Percentiles rank a stretch among this genome's conserved stretches.
Conservation (phyloP, 2,329 filamentous ascomycete species). For the Talaromyces sp. region DNA sequence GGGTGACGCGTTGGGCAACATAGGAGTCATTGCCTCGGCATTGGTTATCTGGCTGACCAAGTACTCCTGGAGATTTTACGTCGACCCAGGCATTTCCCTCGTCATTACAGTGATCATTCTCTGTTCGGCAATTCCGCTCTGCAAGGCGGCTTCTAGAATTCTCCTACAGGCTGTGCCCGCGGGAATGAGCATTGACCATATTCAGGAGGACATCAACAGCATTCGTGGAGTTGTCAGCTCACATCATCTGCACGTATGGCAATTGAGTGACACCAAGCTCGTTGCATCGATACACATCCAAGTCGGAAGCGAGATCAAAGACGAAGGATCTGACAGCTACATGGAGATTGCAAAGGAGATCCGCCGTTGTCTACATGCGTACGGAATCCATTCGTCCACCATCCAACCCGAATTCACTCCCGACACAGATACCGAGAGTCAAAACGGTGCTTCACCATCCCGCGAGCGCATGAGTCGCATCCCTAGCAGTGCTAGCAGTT, state of each 20-base stretch:
- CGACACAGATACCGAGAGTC: constrained; percentile 31
- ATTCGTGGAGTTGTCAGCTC: constrained; percentile 83
- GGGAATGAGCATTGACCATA: constrained; percentile 80
- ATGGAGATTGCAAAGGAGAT: constrained; percentile 84
- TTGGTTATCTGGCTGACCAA: constrained; percentile 88
- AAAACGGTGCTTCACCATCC: neutral
- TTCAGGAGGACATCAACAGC: constrained; percentile 82
- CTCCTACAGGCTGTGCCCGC: constrained; percentile 90
- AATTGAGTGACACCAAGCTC: constrained; percentile 89
- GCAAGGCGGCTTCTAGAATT: constrained; percentile 61
- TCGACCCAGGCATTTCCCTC: constrained; percentile 86
- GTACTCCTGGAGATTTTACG: constrained; percentile 76
- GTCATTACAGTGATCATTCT: constrained; percentile 79
- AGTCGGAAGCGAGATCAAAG: constrained; percentile 82
- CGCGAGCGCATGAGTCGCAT: neutral
- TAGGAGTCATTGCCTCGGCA: constrained; percentile 55
- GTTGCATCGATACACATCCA: constrained; percentile 92
- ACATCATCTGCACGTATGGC: constrained; percentile 97
- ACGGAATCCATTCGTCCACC: constrained; percentile 93
- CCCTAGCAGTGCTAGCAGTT: constrained; percentile 34
- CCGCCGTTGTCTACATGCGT: constrained; percentile 83
- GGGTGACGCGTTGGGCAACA: constrained; percentile 45
- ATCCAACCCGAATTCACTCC: constrained; percentile 81
- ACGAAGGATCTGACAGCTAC: constrained; percentile 70
- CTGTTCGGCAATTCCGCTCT: constrained; percentile 46